Base-by-base conservation (phyloP, 2,329 filamentous ascomycete species). In the Coniochaeta ligniaria region DNA sequence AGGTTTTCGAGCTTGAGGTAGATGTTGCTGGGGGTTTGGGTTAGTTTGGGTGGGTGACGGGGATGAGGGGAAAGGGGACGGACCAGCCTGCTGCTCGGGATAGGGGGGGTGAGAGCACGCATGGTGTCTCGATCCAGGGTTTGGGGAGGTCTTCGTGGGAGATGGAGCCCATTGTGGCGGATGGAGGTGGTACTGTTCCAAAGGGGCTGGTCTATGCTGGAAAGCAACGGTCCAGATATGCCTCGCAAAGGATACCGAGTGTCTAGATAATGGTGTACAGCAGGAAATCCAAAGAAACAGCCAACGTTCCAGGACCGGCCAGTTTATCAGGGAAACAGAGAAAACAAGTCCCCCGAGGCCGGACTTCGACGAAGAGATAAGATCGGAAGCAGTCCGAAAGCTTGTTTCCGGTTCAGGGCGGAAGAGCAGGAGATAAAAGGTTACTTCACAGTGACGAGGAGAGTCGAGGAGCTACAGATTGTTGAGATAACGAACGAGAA, bases 1-100 rank as follows among this genome's bases (percentile, higher is more conserved):
- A 91, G 80, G 69, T 88, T 90, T 67, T 95, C 91, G 61, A 94
- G 84, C 73, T 95, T 95, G 69, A 95, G 85, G 72, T 88, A 91
- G 75, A 95, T 84, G 76, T 88, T 86, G 78, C 89, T 80, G 63
- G 28, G 26, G 50, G 16, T 55, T 31, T 28, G 20, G 36, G 38
- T 41, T 9, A n/a, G 17, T 41, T 17, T 41, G 38, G 6, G 16
- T 41, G 16, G 6, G 16, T 41, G 38, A 36, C 9, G 5, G 35
- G 35, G 16, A 3, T 17, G 11, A 22, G 17, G 17, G 22, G 5
- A 33, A 22, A 16, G n/a, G 12, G 47, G 35, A 72, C 78, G 68
- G 75, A 88, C 85, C 87, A 91, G 73, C 88, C 88, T 63, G 86
- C 87, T 59, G 79, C 81, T 67, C 83, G 80, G 57, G 87, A 90